Evolutionary conservation across 805 yeast species (phyloP), one percentile per base, ranked within the genome.

Genomic region (Jamesozyma piceae): DNA sequence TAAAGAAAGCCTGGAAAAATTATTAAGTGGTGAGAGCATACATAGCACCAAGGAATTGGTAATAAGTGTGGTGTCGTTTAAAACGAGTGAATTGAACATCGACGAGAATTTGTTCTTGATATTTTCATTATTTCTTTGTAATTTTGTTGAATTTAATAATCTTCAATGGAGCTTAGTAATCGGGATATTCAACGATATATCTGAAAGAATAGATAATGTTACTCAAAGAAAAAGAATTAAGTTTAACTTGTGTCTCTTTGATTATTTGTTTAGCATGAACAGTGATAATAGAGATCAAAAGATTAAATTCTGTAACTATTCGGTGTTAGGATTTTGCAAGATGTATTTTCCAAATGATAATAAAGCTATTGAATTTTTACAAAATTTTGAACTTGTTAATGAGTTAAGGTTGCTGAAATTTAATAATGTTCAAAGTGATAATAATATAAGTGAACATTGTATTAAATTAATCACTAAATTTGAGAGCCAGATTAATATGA

Each of bases 101-200:
- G 42, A 24, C 33, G 42, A 39, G 13, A 15, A 26, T 14, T 13
- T 26, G 13, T 10, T 39, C 6, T 19, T 32, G 3, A 3, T 39
- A 3, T 6, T 20, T 17, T 32, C 32, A 18, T 33, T 39, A 18
- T 4, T 33, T 8, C 20, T 39, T 14, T 13, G 19, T 9, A 33
- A 22, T 13, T 15, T 18, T 11, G 11, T 32, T 3, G n/a, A 33
- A n/a, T 32, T 32, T 13, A 33, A 33, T 2, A 17, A 26, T 11
- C 20, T 32, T 9, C 10, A n/a, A 21, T 35, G 34, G 11, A 38
- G 33, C 1, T 19, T 40, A 19, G 11, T 24, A 5, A n/a, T 34
- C 4, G 43, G 43, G 21, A 35, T 40, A 28, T 40, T 20, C 27
- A 28, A 28, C 20, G 43, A 40, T n/a, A 3, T 20, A 19, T 13